Evolutionary conservation across 2,329 filamentous ascomycete species (phyloP).

Genomic region (Phyllosticta citriasiana): DNA sequence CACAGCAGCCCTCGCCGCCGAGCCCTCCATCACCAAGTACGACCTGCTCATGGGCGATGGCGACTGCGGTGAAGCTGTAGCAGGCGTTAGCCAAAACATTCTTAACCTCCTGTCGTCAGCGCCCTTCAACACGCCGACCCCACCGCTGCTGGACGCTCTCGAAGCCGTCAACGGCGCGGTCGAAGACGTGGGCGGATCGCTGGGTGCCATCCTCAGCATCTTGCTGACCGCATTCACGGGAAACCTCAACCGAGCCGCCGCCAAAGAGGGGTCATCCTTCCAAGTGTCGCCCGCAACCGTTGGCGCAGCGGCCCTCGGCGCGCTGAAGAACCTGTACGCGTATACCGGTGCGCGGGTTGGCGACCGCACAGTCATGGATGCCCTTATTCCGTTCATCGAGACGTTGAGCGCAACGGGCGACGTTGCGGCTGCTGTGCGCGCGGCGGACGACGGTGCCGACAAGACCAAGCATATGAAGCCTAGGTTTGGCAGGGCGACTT

Average conservation of each 20-base stretch:
- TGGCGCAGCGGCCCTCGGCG: conserved; percentile 33
- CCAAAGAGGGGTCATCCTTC: conserved; percentile 25
- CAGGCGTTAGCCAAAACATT: conserved; percentile 57
- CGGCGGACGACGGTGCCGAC: conserved; percentile 64
- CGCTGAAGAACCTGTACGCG: conserved; percentile 36
- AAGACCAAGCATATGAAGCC: conserved; percentile 84
- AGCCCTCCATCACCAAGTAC: conserved; percentile 55
- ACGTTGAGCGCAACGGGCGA: conserved; percentile 52
- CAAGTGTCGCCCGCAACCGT: conserved; percentile 27
- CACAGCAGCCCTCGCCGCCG: conserved; percentile 44
- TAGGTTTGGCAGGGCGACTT: conserved; percentile 71
- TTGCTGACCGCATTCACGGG: conserved; percentile 70
- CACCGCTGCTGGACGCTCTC: conserved; percentile 45
- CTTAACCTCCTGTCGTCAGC: conserved; percentile 40
- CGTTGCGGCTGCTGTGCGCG: conserved; percentile 60
- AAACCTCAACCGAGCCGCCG: conserved; percentile 44
- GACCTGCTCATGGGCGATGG: conserved; percentile 82
- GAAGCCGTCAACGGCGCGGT: conserved; percentile 43
- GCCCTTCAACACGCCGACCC: conserved; percentile 40
- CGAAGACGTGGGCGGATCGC: conserved; percentile 64
- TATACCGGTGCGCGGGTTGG: conserved; percentile 85
- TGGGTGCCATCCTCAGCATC: conserved; percentile 68
- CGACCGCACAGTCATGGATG: conserved; percentile 84
- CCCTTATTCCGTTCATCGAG: conserved; percentile 76
- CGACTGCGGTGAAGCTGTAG: conserved; percentile 62